Evolutionary conservation across 2,329 filamentous ascomycete species (phyloP).

Genomic region (Trichoderma asperellum): DNA sequence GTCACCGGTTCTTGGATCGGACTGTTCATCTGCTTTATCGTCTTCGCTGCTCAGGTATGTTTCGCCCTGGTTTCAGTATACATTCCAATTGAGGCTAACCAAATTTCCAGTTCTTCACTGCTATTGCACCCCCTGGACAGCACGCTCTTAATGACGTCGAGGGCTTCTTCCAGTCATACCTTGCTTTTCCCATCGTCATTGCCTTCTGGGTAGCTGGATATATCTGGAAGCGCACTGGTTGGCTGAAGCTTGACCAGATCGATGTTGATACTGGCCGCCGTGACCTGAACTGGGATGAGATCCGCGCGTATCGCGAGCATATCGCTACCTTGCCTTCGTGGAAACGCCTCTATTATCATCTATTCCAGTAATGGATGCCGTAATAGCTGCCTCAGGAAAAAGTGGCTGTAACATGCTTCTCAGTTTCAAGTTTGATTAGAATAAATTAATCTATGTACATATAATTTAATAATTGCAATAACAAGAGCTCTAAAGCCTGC

Average conservation of each 20-base stretch:
- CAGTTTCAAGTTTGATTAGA: neutral
- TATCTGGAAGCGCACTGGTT: constrained; percentile 66
- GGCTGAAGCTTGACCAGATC: constrained; percentile 62
- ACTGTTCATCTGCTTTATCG: constrained; percentile 57
- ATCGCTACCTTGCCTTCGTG: constrained; percentile 55
- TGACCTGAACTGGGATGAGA: constrained; percentile 65
- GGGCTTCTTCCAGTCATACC: constrained; percentile 59
- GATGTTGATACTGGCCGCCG: constrained; percentile 69
- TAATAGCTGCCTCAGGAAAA: neutral
- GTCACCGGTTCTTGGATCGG: constrained; percentile 66
- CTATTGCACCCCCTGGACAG: constrained; percentile 46
- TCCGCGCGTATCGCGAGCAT: constrained; percentile 57
- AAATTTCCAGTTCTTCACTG: constrained; percentile 49
- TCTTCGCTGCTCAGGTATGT: constrained; percentile 55
- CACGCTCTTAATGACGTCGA: constrained; percentile 45
- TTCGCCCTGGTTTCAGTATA: constrained; percentile 9
- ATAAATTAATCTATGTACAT: constrained; percentile 6
- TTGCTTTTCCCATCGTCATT: constrained; percentile 57
- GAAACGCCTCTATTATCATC: constrained; percentile 42
- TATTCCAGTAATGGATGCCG: constrained; percentile 36
- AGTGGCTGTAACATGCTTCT: neutral
- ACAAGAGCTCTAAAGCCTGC: neutral
- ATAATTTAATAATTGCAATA: neutral
- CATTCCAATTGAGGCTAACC: neutral
- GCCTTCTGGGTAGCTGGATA: constrained; percentile 61